Evolutionary conservation across 1,284 basidiomycete species (phyloP).

Genomic region (Ustilago trichophora): DNA sequence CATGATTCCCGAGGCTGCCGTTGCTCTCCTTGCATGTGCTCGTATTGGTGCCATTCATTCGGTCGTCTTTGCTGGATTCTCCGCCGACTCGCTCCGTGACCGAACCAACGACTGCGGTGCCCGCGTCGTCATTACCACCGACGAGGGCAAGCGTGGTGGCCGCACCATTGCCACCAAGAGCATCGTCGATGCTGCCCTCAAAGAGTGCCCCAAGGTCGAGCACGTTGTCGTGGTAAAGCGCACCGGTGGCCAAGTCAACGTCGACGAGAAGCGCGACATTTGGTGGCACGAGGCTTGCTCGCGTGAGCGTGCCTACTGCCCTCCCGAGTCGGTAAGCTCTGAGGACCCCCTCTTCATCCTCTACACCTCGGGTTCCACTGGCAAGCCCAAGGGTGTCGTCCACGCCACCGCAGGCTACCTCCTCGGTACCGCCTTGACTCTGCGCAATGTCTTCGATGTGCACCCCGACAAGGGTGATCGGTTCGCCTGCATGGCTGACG

Average conservation of each 20-base stretch:
- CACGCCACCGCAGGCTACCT: slow-evolving; percentile 94
- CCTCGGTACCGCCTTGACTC: slow-evolving; percentile 86
- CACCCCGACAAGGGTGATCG: slow-evolving; percentile 73
- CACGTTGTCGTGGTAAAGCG: slow-evolving; percentile 89
- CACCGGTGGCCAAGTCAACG: slow-evolving; percentile 83
- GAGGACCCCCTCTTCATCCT: slow-evolving; percentile 98
- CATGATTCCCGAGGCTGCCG: slow-evolving; percentile 76
- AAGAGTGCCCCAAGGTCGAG: slow-evolving; percentile 84
- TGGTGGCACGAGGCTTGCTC: slow-evolving; percentile 96
- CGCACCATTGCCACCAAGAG: slow-evolving; percentile 92
- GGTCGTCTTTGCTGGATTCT: slow-evolving; percentile 98
- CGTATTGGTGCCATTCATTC: slow-evolving; percentile 97
- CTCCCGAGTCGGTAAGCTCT: slow-evolving; percentile 83
- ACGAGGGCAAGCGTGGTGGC: slow-evolving; percentile 95
- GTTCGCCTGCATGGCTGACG: slow-evolving; percentile 98
- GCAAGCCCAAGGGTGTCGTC: slow-evolving; percentile 96
- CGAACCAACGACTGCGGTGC: slow-evolving; percentile 89
- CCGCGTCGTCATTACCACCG: slow-evolving; percentile 90
- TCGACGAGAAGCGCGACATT: slow-evolving; percentile 84
- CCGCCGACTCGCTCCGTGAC: slow-evolving; percentile 93
- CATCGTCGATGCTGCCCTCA: slow-evolving; percentile 88
- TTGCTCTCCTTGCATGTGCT: slow-evolving; percentile 95
- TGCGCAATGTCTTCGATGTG: slow-evolving; percentile 96
- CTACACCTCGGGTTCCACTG: slow-evolving; percentile 92
- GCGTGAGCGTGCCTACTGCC: slow-evolving; percentile 87